Evolutionary conservation across 2,329 filamentous ascomycete genomes (phyloP).

Genomic region (Alternaria sp.): DNA sequence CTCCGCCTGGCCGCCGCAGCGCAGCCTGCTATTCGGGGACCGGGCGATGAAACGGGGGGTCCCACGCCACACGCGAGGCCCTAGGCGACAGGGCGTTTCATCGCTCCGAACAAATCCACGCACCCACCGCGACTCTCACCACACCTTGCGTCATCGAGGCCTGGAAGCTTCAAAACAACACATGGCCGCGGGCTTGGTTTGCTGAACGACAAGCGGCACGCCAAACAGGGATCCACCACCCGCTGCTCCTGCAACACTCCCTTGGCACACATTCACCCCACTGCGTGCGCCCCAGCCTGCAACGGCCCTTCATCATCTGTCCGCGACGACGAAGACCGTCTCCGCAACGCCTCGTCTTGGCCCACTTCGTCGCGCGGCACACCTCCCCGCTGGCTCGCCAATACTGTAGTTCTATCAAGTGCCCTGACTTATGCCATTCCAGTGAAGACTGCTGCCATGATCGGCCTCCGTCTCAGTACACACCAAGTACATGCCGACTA

Average conservation of each 20-base stretch:
- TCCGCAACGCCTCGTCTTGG: constrained; percentile 1
- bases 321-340: constrained; percentile 4
- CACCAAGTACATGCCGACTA: not conserved
- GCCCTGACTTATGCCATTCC: not conserved
- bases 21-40: constrained; percentile 17
- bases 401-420: not conserved
- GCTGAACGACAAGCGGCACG: constrained; percentile 11
- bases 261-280: constrained; percentile 1
- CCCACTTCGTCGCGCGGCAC: not conserved
- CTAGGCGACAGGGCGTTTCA: constrained; percentile 28
- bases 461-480: not conserved
- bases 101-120: constrained; percentile 23
- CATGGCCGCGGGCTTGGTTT: not conserved
- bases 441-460: not conserved
- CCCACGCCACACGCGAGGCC: constrained; percentile 23
- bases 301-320: constrained; percentile 8
- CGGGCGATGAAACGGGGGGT: constrained; percentile 26
- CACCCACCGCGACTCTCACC: constrained; percentile 2
- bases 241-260: not conserved
- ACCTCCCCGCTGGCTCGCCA: not conserved
- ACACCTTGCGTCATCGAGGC: constrained; percentile 20
- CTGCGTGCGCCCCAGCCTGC: not conserved
- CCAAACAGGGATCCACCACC: constrained; percentile 2
- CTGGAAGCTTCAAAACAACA: constrained; percentile 1
- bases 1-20: constrained; percentile 17